Base-by-base conservation (phyloP, 352 stramenopile genomes). In the Phytophthora meadii region DNA sequence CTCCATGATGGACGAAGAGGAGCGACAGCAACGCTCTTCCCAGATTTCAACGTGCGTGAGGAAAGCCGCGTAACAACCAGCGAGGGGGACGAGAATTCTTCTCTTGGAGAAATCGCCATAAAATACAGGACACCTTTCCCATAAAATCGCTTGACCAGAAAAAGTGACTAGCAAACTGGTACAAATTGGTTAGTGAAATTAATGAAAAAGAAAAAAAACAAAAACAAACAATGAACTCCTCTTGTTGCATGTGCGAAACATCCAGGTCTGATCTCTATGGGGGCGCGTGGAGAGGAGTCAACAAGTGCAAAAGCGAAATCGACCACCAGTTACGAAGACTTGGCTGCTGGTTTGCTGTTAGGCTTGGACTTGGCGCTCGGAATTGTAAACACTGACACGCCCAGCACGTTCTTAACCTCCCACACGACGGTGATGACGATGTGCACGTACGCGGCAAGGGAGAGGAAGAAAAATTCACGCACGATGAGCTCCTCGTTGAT, bases 381-480 rank as follows among this genome's bases (percentile, higher is more conserved):
- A 64, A 94, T 92, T 39, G 84, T 93, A 64, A 96, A 94, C 17
- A 96, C 87, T 25, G 82, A 74, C 48, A 96, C 87, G 47, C 71
- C 84, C 45, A 96, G 73, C 36, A 94, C 84, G 57, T 82, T 89
- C 79, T 93, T 94, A 57, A 96, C 86, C 63, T 96, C 86, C 76
- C 82, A 92, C 39, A 94, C 81, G 56, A 96, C 88, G 7, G 84
- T 93, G 74, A 93, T 87, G 47, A 93, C 88, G 57, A 96, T 92
- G 74, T 96, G 86, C 32, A 94, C 74, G 63, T 96, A 96, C 24
- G 86, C 79, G 9, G 87, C 82, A 41, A 94, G 75, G 57, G 84
- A 94, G 47, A 96, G 75, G 72, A 94, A 96, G 59, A 94, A 96
- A 57, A 96, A 96, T 68, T 96, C 88, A 42, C 92, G 87, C 64